phyloP scores from a whole-genome alignment of 1,284 basidiomycete genomes.

The Puccinia horiana region DNA sequence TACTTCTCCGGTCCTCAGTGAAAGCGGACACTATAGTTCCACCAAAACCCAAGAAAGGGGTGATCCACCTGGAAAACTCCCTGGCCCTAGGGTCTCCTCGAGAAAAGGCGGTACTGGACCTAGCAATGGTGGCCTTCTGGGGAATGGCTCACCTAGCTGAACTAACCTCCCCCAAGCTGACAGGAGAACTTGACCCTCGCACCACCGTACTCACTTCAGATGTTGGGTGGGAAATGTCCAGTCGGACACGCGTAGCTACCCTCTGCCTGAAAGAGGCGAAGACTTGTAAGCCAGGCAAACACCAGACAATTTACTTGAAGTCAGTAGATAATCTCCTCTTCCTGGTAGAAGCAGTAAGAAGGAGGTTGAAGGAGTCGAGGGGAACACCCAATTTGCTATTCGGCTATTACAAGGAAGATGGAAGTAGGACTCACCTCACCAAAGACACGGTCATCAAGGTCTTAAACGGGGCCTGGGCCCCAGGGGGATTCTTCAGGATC shows the following conservation, averaged over 20 bases:
- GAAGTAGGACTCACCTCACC: no score
- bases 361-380: background rate
- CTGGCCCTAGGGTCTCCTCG: background rate
- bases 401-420: no score
- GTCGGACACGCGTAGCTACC: background rate
- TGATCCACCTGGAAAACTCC: background rate
- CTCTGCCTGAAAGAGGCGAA: background rate
- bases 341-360: background rate
- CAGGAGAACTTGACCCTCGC: background rate
- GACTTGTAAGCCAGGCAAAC: background rate
- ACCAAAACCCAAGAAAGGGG: background rate
- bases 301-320: background rate
- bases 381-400: no score
- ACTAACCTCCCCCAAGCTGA: background rate
- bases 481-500: no score
- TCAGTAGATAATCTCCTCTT: background rate
- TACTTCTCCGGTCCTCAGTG: background rate
- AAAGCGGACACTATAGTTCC: background rate
- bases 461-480: no score
- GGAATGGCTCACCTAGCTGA: constrained; percentile 10
- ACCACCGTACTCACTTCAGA: background rate
- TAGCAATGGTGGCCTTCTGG: background rate
- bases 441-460: no score
- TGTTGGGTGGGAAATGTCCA: background rate
- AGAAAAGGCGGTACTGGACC: background rate